Conservation (phyloP, 805 yeast species). For the Middelhovenomyces tepae region DNA sequence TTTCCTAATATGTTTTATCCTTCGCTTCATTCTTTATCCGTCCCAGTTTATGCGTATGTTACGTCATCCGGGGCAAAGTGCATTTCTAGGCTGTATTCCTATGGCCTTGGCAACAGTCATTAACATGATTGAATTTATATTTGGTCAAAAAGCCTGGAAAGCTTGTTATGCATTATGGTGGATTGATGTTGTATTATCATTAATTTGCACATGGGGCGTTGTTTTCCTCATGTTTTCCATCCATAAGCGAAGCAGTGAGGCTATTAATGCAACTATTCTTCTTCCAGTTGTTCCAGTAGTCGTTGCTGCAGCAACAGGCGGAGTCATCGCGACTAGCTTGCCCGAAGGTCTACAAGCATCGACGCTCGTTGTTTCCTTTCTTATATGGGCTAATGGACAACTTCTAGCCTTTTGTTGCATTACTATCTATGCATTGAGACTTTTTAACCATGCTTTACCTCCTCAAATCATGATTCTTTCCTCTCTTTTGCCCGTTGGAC, state of each 20-base stretch:
- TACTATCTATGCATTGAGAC: conserved; percentile 50
- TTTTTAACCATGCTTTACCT: conserved; percentile 52
- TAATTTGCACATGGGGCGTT: conserved; percentile 53
- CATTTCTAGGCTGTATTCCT: conserved; percentile 68
- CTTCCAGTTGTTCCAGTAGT: conserved; percentile 75
- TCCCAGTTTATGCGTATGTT: conserved; percentile 26
- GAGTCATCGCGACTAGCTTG: conserved; percentile 38
- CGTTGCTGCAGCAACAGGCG: conserved; percentile 68
- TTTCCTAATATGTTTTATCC: conserved; percentile 34
- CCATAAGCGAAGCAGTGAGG: conserved; percentile 27
- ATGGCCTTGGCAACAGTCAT: conserved; percentile 71
- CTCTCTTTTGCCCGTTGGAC: conserved; percentile 67
- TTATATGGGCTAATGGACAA: conserved; percentile 66
- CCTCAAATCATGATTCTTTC: conserved; percentile 48
- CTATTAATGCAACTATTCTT: conserved; percentile 49
- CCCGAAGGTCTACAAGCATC: conserved; percentile 41
- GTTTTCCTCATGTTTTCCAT: conserved; percentile 42
- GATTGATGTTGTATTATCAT: conserved; percentile 47
- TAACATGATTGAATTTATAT: conserved; percentile 43
- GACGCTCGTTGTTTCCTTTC: conserved; percentile 43
- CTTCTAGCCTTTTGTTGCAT: conserved; percentile 48
- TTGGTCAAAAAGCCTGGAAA: conserved; percentile 36
- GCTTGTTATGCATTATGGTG: conserved; percentile 66
- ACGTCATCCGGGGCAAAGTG: conserved; percentile 38
- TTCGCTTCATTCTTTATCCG: conserved; percentile 33